Base-by-base conservation (phyloP, 2,329 filamentous ascomycete genomes). In the Trichoderma endophyticum region DNA sequence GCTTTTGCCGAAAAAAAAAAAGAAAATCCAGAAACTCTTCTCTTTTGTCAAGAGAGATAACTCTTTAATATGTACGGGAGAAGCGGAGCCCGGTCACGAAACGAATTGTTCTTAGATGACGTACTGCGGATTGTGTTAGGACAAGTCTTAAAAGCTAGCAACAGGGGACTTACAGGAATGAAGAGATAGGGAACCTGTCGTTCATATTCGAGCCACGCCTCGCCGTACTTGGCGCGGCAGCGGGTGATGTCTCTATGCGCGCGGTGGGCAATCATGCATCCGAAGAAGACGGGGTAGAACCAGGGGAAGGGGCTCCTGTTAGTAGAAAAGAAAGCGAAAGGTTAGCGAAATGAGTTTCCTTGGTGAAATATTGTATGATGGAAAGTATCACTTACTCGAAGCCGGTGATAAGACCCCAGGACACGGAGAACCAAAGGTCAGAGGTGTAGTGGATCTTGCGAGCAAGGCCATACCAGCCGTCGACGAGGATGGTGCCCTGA, bases 261-360 rank as follows among this genome's bases (percentile, higher is more conserved):
- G 72, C 93, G 91, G 82, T 97, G 94, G 3, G 90, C 85, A 78
- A 97, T 96, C 93, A 96, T 96, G 75, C 84, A 83, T 43, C 85
- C 85, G 81, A 97, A 97, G 86, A 97, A 97, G 60, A 93, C 81
- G 0, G 93, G 92, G 78, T 97, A 96, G 82, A 97, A 97, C 93
- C 93, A 97, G 0, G 94, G 94, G 82, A 97, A 95, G 0, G 93
- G 93, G 77, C 91, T 93, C 76, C 80, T 81, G 8, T 68, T 34
- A 11, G 4, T 9, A 32, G 5, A 51, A 26, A 57, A n/a, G 2
- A n/a, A 18, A 32, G 26, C 39, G 1, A 43, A 43, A 43, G 15
- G 21, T 30, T 18, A 48, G 36, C 76, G 65, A 77, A 74, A 28
- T n/a, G n/a, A 36, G n/a, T 43, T 3, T 48, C 2, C 11, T 9